Conservation (phyloP, 805 yeast genomes). For the Hanseniaspora singularis region DNA sequence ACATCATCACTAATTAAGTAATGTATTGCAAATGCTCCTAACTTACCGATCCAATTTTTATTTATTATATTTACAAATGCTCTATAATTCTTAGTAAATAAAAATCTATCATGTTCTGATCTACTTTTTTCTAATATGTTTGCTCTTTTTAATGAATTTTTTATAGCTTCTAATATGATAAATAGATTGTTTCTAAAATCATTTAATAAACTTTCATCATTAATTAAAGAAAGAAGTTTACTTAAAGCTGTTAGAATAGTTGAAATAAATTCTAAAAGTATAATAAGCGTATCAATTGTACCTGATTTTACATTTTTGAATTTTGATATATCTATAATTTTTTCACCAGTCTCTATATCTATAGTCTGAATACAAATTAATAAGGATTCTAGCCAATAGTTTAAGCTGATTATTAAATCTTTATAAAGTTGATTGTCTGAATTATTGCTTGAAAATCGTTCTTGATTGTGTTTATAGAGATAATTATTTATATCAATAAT, state of each 20-base stretch:
- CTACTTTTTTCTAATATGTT: neutral
- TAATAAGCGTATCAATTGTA: neutral
- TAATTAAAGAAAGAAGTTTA: neutral
- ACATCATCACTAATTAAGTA: neutral
- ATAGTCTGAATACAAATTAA: neutral
- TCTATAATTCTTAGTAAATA: neutral
- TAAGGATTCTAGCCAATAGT: slow-evolving; percentile 1
- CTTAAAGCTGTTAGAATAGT: neutral
- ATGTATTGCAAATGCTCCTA: neutral
- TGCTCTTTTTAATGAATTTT: neutral
- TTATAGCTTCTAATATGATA: neutral
- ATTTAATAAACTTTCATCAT: neutral
- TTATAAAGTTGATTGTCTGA: neutral
- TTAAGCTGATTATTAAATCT: neutral
- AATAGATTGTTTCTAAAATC: neutral
- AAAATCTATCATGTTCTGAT: neutral
- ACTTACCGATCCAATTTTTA: neutral
- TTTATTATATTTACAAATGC: neutral
- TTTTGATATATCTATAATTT: neutral
- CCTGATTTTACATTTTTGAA: neutral
- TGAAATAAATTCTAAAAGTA: neutral
- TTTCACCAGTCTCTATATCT: neutral
- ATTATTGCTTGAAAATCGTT: neutral
- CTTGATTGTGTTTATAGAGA: neutral
- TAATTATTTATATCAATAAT: neutral